A percentile compares a stretch with the other conserved stretches of the same genome.
phyloP scores from a whole-genome alignment of 768 basidiomycete species.

The Lactarius psammicola region DNA sequence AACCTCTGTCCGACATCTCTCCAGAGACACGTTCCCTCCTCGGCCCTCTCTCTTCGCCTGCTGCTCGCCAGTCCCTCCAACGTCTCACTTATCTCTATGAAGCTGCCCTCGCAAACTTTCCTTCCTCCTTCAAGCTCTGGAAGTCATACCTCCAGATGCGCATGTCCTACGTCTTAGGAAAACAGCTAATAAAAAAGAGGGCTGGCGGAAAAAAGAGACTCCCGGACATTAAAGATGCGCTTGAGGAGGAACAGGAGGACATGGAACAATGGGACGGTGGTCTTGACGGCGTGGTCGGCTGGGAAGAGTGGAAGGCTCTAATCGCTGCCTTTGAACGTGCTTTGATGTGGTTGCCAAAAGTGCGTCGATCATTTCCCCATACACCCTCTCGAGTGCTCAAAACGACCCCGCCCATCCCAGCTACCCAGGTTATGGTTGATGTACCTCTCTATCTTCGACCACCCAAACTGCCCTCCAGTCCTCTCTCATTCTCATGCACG shows the following conservation, averaged over 20 bases:
- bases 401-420: conserved; percentile 40
- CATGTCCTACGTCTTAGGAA: conserved; percentile 84
- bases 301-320: conserved; percentile 92
- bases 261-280: conserved; percentile 84
- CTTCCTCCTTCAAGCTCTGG: conserved; percentile 93
- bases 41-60: conserved; percentile 74
- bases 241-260: conserved; percentile 81
- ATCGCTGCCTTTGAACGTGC: conserved; percentile 89
- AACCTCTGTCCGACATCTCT: conserved; percentile 47
- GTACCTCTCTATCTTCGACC: conserved; percentile 87
- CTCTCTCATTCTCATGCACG: conserved; percentile 90
- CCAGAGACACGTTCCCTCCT: conserved; percentile 58
- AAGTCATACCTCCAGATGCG: conserved; percentile 85
- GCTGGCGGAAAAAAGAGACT: conserved; percentile 90
- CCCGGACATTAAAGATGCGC: conserved; percentile 83
- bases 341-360: conserved; percentile 91
- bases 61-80: conserved; percentile 74
- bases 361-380: conserved; percentile 39
- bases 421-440: conserved; percentile 93
- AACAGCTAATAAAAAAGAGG: conserved; percentile 64
- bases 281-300: conserved; percentile 87
- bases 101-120: conserved; percentile 82
- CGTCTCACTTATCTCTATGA: conserved; percentile 92
- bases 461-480: conserved; percentile 81
- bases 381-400: not conserved